Evolutionary conservation across 2,329 filamentous ascomycete species (phyloP), one percentile per base, ranked within the genome.

Genomic region (Trichoderma lentiforme): DNA sequence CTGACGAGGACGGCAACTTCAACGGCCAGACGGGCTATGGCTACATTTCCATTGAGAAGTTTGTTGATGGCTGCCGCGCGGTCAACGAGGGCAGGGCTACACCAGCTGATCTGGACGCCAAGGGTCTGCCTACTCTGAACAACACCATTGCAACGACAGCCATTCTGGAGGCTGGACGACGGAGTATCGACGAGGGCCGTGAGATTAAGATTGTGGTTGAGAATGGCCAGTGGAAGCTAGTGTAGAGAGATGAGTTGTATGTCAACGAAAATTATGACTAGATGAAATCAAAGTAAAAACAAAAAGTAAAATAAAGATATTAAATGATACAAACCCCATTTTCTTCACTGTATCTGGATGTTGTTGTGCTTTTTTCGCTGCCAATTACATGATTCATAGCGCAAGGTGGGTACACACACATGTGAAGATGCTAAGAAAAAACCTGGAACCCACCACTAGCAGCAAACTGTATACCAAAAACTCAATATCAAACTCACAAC

Each of bases 21-120:
- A 91, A 90, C 70, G 95, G 95, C 43, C 95, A 97, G 84, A 92
- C 90, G 7, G 95, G 95, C 28, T 98, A 98, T 80, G 95, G 95
- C 39, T 98, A 98, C 82, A 89, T 97, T 72, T 96, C 92, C 24
- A 95, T 98, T 78, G 95, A 98, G 84, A 98, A 98, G 83, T 98
- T 98, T 82, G 91, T 98, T 64, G 94, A 98, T 80, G 94, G 92
- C 14, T 94, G 94, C 79, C 90, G 90, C 58, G 88, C 90, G 6
- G 85, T 98, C 68, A 97, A 96, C 78, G 89, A 92, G 34, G 92
- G 93, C 26, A 86, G 87, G 57, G 85, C 91, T 62, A 93, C 88
- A 65, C 86, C 95, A 1, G 90, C 91, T 30, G 91, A 95, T 74
- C 86, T 98, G 36, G 95, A 98, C 77, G 87, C 87, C 75, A 91